Evolutionary conservation across 805 yeast genomes (phyloP).

Genomic region (Diddensiella transvaalensis): DNA sequence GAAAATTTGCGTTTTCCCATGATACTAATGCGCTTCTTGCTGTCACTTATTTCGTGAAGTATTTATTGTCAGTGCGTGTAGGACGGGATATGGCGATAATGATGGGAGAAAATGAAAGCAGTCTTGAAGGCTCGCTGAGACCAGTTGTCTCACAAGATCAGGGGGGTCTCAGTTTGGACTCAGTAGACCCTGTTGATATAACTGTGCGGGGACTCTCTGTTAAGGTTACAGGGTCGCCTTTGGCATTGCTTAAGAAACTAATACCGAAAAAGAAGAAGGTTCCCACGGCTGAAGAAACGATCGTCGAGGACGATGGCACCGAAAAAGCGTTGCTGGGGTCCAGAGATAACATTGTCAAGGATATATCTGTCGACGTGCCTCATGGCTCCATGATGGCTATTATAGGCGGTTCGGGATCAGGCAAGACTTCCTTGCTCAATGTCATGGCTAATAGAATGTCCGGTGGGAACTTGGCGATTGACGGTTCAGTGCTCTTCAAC

Average conservation of each 20-base stretch:
- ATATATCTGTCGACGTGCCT: slow-evolving; percentile 57
- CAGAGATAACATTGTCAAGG: slow-evolving; percentile 39
- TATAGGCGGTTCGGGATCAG: slow-evolving; percentile 85
- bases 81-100: not conserved
- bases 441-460: slow-evolving; percentile 35
- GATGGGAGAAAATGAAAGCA: not conserved
- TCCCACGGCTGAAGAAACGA: not conserved
- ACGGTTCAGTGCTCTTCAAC: slow-evolving; percentile 30
- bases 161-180: not conserved
- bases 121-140: not conserved
- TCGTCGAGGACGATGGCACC: not conserved
- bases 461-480: slow-evolving; percentile 21
- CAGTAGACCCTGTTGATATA: slow-evolving; percentile 14
- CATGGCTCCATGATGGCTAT: slow-evolving; percentile 69
- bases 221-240: slow-evolving; percentile 6
- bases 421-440: slow-evolving; percentile 77
- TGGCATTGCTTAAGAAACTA: not conserved
- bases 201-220: slow-evolving; percentile 22
- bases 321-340: not conserved
- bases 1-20: no score
- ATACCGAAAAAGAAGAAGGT: not conserved
- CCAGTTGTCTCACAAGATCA: not conserved
- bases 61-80: not conserved
- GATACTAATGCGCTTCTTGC: no score
- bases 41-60: not conserved